Evolutionary conservation across 2,329 filamentous ascomycete species (phyloP), one percentile per base, ranked within the genome.

Genomic region (Sordariomycetes sp.): DNA sequence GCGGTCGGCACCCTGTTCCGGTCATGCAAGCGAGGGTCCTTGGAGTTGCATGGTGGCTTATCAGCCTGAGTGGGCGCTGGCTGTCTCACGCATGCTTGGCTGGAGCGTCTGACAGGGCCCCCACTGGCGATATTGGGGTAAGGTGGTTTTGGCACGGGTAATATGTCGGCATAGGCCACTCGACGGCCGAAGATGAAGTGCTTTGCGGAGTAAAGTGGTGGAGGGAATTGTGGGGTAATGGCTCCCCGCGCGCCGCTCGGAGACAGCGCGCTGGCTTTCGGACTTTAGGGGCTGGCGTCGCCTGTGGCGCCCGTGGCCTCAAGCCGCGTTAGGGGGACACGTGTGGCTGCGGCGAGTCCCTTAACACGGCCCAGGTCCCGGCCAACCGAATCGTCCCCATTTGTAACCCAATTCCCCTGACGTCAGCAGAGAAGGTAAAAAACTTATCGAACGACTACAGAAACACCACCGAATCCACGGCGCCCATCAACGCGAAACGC

Each of bases 381-480:
- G n/a, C 54, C 43, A 57, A 57, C 40, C 54, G 24, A 51, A 12
- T 22, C 43, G 22, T 28, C 35, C 25, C 18, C 40, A 57, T 57
- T 57, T 32, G 40, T 10, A 50, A 57, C 16, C 7, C 46, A 24
- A 24, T 12, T 7, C 40, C 28, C 54, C 54, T 57, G 54, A 57
- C 54, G 54, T 57, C 43, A 57, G 54, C 46, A 46, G 14, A 51
- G 14, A 14, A 57, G 58, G 25, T n/a, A 20, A 22, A 53, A 53
- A 50, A 18, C 40, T 46, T 18, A 40, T 16, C 40, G 43, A 48
- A 40, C 18, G 20, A 28, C 22, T 7, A 28, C 4, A 62, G 57
- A 35, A 63, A 60, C 63, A 24, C 18, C 34, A 56, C 24, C 28
- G 35, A 32, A 24, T 22, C 34, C 48, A 53, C 58, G 32, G 22